Conservation (phyloP, 345 rosid species). For the Corchorus capsularis region DNA sequence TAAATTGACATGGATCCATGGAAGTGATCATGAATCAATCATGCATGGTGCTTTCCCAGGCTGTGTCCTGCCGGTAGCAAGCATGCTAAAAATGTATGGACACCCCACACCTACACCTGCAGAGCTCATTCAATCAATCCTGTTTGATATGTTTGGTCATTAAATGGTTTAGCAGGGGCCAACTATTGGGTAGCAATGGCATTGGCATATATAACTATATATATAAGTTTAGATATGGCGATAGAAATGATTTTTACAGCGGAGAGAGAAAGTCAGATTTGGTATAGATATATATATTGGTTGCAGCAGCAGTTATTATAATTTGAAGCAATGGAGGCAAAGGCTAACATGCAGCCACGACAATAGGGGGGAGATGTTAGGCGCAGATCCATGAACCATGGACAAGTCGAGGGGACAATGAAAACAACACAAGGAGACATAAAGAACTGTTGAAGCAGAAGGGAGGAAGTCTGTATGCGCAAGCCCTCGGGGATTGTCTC, state of each 20-base stretch:
- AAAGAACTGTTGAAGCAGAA: constrained; percentile 38
- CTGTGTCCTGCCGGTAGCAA: not conserved
- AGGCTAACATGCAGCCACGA: constrained; percentile 46
- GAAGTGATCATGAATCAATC: not conserved
- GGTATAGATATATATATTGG: not conserved
- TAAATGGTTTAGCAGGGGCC: not conserved
- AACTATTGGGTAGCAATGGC: not conserved
- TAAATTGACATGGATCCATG: not conserved
- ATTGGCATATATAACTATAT: too few relatives aligned
- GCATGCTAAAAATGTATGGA: not conserved
- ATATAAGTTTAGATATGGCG: too few relatives aligned
- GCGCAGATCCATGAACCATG: constrained; percentile 34
- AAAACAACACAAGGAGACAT: constrained; percentile 49
- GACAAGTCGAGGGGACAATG: constrained; percentile 44
- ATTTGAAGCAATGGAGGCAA: constrained; percentile 23
- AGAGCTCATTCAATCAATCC: not conserved
- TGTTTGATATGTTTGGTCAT: not conserved
- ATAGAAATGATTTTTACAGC: not conserved
- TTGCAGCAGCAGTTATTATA: not conserved
- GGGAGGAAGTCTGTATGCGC: constrained; percentile 22
- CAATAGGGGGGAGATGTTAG: constrained; percentile 26
- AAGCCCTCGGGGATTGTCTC: constrained; percentile 37
- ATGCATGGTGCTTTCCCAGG: not conserved
- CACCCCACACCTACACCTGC: too few relatives aligned
- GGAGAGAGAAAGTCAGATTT: not conserved